Evolutionary conservation across 352 stramenopile genomes (phyloP).

Genomic region (Pythium plurisporium): DNA sequence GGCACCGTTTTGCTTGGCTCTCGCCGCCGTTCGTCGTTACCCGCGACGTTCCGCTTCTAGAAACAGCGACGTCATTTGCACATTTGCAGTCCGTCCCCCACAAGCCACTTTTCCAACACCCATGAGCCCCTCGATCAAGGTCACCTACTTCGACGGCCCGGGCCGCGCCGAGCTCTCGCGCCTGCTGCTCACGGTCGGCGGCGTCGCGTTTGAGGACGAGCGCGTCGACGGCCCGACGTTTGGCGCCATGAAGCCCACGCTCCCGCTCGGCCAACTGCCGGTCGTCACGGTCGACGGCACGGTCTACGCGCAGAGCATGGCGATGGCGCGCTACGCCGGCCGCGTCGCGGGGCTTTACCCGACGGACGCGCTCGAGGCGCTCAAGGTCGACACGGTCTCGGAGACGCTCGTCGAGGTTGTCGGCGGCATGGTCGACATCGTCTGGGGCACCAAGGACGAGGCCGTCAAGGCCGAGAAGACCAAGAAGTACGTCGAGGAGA

Average conservation of each 20-base stretch:
- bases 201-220: slow-evolving; percentile 48
- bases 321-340: slow-evolving; percentile 51
- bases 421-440: slow-evolving; percentile 28
- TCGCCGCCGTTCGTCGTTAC: no score
- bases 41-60: slow-evolving; percentile 10
- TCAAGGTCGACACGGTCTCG: slow-evolving; percentile 40
- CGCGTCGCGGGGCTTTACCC: slow-evolving; percentile 47
- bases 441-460: slow-evolving; percentile 31
- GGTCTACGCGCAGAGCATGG: slow-evolving; percentile 47
- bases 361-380: slow-evolving; percentile 27
- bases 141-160: slow-evolving; percentile 46
- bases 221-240: slow-evolving; percentile 31
- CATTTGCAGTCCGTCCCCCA: slow-evolving; percentile 2
- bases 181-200: slow-evolving; percentile 36
- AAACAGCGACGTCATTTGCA: slow-evolving; percentile 6
- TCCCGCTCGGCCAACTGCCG: slow-evolving; percentile 46
- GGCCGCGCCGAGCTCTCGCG: slow-evolving; percentile 49
- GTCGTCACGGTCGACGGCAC: slow-evolving; percentile 48
- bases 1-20: no score
- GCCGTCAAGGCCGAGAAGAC: slow-evolving; percentile 38
- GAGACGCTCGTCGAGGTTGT: slow-evolving; percentile 32
- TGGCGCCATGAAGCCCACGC: slow-evolving; percentile 27
- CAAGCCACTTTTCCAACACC: background rate
- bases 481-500: slow-evolving; percentile 35
- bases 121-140: slow-evolving; percentile 31